These are phyloP conservation scores for Pichia exigua DNA, from an alignment of 805 yeast species.

Conservation along the genomic window DNA sequence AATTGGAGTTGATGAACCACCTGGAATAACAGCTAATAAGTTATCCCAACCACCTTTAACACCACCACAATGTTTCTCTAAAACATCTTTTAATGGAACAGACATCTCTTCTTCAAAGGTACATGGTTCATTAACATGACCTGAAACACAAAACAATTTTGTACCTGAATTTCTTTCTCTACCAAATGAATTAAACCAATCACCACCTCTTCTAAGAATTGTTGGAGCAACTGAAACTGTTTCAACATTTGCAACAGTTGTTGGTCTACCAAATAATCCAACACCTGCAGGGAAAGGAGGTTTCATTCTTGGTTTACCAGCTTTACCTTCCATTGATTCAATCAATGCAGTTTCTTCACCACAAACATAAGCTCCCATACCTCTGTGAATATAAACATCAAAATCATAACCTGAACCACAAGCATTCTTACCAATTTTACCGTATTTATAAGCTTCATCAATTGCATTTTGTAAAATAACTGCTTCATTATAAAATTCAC, in stretches of 20 bases:
- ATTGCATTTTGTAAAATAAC: constrained; percentile 68
- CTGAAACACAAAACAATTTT: constrained; percentile 79
- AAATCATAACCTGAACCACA: constrained; percentile 83
- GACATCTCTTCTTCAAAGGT: constrained; percentile 94
- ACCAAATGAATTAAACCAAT: constrained; percentile 79
- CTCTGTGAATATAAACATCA: constrained; percentile 80
- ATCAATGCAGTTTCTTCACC: constrained; percentile 90
- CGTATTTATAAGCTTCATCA: constrained; percentile 79
- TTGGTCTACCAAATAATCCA: constrained; percentile 84
- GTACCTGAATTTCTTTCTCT: constrained; percentile 81
- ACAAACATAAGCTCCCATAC: constrained; percentile 90
- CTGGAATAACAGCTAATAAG: constrained; percentile 79
- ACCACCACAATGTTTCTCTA: constrained; percentile 89
- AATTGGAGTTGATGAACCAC: constrained; percentile 84
- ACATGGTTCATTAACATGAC: constrained; percentile 88
- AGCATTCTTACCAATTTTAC: constrained; percentile 74
- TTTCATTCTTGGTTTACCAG: constrained; percentile 88
- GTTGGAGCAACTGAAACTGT: constrained; percentile 89
- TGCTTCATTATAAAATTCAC: constrained; percentile 83
- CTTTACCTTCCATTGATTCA: constrained; percentile 86
- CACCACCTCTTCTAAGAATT: constrained; percentile 81
- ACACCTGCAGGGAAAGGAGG: constrained; percentile 96
- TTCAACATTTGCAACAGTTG: constrained; percentile 87
- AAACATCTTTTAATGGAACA: constrained; percentile 70
- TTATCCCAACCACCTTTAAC: constrained; percentile 91